phyloP scores from a whole-genome alignment of 1,284 basidiomycete genomes.

The Heterobasidion parviporum region DNA sequence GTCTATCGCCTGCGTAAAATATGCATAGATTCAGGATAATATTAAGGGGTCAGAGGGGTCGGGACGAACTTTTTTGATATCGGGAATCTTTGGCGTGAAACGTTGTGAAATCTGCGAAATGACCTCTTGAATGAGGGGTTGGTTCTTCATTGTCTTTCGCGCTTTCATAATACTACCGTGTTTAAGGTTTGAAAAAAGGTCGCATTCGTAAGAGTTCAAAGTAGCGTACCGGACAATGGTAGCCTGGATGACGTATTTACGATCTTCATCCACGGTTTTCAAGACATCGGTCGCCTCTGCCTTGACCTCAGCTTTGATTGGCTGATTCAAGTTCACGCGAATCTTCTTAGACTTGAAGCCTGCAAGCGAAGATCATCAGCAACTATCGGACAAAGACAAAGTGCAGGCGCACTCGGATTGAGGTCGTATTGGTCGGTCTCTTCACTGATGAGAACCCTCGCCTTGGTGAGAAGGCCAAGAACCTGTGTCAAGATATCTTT shows the following conservation, averaged over 20 bases:
- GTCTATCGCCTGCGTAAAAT: constrained; percentile 77
- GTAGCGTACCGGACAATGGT: constrained; percentile 85
- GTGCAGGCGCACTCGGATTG: constrained; percentile 68
- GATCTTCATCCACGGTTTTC: constrained; percentile 95
- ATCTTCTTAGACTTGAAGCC: constrained; percentile 98
- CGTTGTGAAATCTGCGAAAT: constrained; percentile 86
- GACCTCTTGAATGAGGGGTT: constrained; percentile 89
- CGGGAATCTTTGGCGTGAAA: constrained; percentile 85
- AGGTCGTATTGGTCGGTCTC: constrained; percentile 87
- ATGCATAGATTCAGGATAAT: constrained; percentile 1
- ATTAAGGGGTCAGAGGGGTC: neutral
- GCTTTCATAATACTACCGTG: constrained; percentile 90
- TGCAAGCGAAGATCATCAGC: constrained; percentile 19
- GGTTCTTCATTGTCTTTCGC: constrained; percentile 96
- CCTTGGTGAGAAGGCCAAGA: constrained; percentile 78
- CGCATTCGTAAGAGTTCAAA: neutral
- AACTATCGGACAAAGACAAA: neutral
- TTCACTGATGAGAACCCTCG: constrained; percentile 82
- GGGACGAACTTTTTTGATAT: constrained; percentile 75
- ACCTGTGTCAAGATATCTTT: constrained; percentile 84
- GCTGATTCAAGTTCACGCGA: constrained; percentile 87
- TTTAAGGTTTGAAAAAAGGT: neutral
- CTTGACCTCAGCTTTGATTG: constrained; percentile 93
- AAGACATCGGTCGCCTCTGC: constrained; percentile 86
- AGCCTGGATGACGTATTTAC: constrained; percentile 95